A percentile compares a stretch with the other conserved stretches of the same genome.
Conservation (phyloP, 768 basidiomycete species). For the Rubroboletus pulcherrimus region DNA sequence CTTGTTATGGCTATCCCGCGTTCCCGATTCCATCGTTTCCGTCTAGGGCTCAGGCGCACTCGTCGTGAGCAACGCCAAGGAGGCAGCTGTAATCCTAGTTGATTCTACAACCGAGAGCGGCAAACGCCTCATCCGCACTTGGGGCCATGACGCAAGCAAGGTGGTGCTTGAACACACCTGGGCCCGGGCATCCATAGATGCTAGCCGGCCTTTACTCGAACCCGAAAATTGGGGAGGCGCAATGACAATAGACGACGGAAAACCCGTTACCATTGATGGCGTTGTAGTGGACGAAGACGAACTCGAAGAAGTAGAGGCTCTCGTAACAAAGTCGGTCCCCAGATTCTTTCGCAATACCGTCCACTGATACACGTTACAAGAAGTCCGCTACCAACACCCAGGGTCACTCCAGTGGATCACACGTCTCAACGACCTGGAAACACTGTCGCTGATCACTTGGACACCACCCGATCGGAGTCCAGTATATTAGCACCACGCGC, state of each 20-base stretch:
- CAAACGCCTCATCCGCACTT: constrained; percentile 53
- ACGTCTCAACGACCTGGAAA: constrained; percentile 10
- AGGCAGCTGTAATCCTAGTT: constrained; percentile 58
- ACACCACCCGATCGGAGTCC: not conserved
- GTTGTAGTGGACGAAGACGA: constrained; percentile 35
- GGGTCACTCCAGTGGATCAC: constrained; percentile 47
- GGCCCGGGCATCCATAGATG: constrained; percentile 45
- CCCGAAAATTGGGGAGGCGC: constrained; percentile 51
- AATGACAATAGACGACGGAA: constrained; percentile 32
- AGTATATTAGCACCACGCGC: not conserved
- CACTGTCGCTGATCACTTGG: not conserved
- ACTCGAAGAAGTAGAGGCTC: constrained; percentile 36
- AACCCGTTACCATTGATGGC: constrained; percentile 32
- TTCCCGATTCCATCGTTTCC: constrained; percentile 5
- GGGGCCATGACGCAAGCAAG: constrained; percentile 46
- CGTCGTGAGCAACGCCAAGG: constrained; percentile 47
- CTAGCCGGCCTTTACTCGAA: constrained; percentile 42
- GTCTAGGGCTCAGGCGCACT: constrained; percentile 54
- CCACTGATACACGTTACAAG: constrained; percentile 34
- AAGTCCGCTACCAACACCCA: constrained; percentile 61
- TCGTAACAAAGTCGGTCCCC: constrained; percentile 42
- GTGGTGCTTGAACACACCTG: constrained; percentile 52
- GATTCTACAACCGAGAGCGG: constrained; percentile 51
- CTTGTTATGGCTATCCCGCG: not conserved
- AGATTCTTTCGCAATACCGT: constrained; percentile 7